These are phyloP conservation scores for Gaeumannomyces sp. DNA, from an alignment of 2,329 filamentous ascomycete genomes.

Conservation along the genomic window DNA sequence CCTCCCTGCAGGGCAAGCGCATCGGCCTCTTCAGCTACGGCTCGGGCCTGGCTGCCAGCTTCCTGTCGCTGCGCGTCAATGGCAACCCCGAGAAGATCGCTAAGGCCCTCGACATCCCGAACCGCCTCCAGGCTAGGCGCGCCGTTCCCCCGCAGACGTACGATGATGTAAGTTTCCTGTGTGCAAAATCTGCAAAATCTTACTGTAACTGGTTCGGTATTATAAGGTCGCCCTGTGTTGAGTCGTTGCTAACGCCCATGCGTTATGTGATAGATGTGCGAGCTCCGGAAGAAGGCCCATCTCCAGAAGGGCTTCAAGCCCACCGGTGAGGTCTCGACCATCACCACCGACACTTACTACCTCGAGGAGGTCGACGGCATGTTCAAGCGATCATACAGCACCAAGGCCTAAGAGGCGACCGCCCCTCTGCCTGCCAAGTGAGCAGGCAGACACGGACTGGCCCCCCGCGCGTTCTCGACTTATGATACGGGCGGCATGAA, in stretches of 20 bases:
- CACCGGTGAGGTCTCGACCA: conserved; percentile 59
- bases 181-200: not conserved
- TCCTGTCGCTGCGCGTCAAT: conserved; percentile 66
- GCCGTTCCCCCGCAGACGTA: conserved; percentile 66
- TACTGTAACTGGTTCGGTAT: not conserved
- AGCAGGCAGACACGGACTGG: not conserved
- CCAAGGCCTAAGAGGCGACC: conserved; percentile 58
- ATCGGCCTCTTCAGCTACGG: conserved; percentile 75
- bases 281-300: conserved; percentile 76
- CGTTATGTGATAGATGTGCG: conserved; percentile 56
- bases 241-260: not conserved
- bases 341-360: conserved; percentile 67
- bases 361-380: conserved; percentile 75
- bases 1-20: conserved; percentile 63
- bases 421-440: not conserved
- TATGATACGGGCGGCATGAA: not conserved
- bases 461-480: not conserved
- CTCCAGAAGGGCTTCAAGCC: conserved; percentile 74
- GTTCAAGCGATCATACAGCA: conserved; percentile 73
- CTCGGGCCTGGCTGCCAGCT: conserved; percentile 65
- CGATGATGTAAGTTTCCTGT: conserved; percentile 54
- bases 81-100: conserved; percentile 63
- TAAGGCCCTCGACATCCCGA: conserved; percentile 63
- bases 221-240: not conserved
- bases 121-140: conserved; percentile 59